Evolutionary conservation across 768 basidiomycete species (phyloP).

Genomic region (Termitomyces sp.): DNA sequence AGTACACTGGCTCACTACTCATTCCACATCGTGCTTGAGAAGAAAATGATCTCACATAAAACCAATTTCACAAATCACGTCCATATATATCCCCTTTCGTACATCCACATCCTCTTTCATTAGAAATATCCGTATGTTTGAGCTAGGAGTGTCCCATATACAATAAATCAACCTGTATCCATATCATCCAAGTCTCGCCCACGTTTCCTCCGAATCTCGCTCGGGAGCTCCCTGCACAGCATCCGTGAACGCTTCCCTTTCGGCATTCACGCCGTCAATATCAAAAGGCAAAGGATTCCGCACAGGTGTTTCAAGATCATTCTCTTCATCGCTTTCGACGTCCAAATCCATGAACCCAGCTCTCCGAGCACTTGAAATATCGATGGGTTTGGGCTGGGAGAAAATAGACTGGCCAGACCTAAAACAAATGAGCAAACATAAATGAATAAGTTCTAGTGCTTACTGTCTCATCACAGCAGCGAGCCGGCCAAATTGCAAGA

Average conservation of each 20-base stretch:
- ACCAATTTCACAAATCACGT: constrained; percentile 1
- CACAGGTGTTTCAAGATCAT: constrained; percentile 58
- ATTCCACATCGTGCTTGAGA: constrained; percentile 16
- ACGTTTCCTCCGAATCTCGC: constrained; percentile 65
- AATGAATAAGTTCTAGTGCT: constrained; percentile 28
- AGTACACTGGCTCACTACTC: constrained; percentile 7
- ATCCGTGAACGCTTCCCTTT: constrained; percentile 37
- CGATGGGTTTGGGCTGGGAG: constrained; percentile 81
- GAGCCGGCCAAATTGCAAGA: constrained; percentile 88
- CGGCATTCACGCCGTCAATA: constrained; percentile 21
- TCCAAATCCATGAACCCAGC: constrained; percentile 75
- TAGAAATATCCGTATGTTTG: background rate
- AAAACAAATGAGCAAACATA: constrained; percentile 1
- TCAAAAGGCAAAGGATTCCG: constrained; percentile 66
- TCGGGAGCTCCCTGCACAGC: constrained; percentile 64
- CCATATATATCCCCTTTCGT: constrained; percentile 5
- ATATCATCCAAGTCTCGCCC: constrained; percentile 60
- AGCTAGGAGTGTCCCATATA: constrained; percentile 11
- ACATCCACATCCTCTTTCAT: background rate
- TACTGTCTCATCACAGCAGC: constrained; percentile 94
- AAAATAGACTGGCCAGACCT: constrained; percentile 91
- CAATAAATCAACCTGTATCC: constrained; percentile 7
- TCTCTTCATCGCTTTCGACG: constrained; percentile 62
- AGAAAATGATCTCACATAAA: constrained; percentile 14
- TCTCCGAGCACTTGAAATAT: constrained; percentile 67